Evolutionary conservation across 768 basidiomycete species (phyloP), one percentile per base, ranked within the genome.

Genomic region (Coprinopsis strossmayeri): DNA sequence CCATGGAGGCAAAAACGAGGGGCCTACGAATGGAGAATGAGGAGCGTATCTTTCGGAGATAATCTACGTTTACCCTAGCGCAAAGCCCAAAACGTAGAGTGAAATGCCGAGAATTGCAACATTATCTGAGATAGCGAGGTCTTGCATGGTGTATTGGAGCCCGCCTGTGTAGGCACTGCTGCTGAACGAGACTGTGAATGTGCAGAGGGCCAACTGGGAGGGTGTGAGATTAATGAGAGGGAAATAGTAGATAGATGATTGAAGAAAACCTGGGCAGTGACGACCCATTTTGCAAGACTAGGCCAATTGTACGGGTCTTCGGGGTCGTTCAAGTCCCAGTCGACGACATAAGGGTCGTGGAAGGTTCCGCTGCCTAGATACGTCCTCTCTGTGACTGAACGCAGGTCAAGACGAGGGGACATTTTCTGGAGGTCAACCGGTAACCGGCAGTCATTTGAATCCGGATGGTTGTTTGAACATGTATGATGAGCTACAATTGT

Each of bases 51-150:
- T 52, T 34, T 34, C 42, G 37, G 37, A 5, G 37, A 30, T 32
- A 23, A 41, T 40, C 34, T 30, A 27, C 37, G 63, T 69, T 30
- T 49, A 78, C 74, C 79, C 79, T 20, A 81, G 54, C 3, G 75
- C 79, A 56, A 84, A 81, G 1, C 81, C 81, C 25, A 84, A 61
- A 27, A 85, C 78, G 57, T 81, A 84, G 13, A 82, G 61, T 3
- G 81, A 79, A 18, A 83, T 69, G 13, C 81, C 81, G 5, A 81
- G 65, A 35, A 79, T 77, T 2, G 78, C 75, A 48, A 79, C 64
- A 48, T 74, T 70, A 48, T 72, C 67, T 3, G 76, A 74, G 44
- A 79, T 68, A 37, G 69, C 63, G 28, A 82, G 64, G 34, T 78
- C 75, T 27, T 55, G 58, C 51, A 68, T 66, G 41, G 76, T 76